Evolutionary conservation across 495 filamentous ascomycete species (phyloP), one percentile per base, ranked within the genome.

Genomic region (Articulospora tetracladia): DNA sequence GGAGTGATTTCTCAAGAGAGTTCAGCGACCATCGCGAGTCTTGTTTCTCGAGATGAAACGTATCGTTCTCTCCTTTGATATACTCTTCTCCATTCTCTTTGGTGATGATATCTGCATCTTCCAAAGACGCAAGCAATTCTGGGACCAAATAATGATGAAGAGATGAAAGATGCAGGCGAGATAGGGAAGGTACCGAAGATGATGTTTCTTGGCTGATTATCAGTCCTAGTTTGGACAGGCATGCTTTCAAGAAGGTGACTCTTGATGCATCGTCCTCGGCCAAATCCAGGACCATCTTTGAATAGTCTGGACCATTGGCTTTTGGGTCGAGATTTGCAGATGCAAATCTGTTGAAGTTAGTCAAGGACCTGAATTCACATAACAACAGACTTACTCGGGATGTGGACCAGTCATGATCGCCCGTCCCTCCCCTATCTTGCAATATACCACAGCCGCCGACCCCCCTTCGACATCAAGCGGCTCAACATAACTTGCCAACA

Each of bases 361-460:
- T 20, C 11, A 20, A 52, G 19, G 10, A 24, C 22, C 12, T 28
- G 15, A 27, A 26, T 24, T 24, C 8, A 22, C 11, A 55, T 20
- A 27, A 36, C 13, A 28, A 25, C 41, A 24, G 19, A 80, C 87
- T 73, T 77, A 96, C 90, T 98, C 95, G 49, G 94, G 93, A 79
- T 98, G 95, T 44, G 93, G 90, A 0, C 93, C 91, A 1, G 89
- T 95, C 30, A 98, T 74, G 22, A 97, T 74, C 1, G 85, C 90
- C 24, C 79, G 78, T 22, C 94, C 94, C n/a, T 91, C 83, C 1
- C 92, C 93, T 34, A 96, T 81, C 66, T 90, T 90, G 66, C 93
- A 88, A 69, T 93, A 96, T 11, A 98, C 86, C 1, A 95, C 78
- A 11, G 94, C 93, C 10, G 93, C 93, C 55, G 74, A 73, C 23